Evolutionary conservation across 805 yeast species (phyloP), one percentile per base, ranked within the genome.

Genomic region (Lachancea kluyveri): DNA sequence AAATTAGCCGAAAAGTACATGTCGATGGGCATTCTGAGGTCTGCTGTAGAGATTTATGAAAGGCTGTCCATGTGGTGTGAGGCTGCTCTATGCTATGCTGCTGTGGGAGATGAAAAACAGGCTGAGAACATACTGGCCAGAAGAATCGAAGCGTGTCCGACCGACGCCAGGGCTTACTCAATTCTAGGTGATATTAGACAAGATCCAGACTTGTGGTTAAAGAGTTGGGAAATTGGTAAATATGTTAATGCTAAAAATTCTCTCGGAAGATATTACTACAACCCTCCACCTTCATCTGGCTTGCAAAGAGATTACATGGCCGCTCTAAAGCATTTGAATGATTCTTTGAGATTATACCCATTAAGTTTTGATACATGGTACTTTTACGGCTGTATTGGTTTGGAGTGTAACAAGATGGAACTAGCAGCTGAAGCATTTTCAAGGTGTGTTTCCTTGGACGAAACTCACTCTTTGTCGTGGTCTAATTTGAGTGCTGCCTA

Each of bases 371-470:
- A 81, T 12, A 81, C 90, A 21, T 87, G 97, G 95, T 90, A 78
- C 53, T 74, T 87, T 48, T 87, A 88, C 50, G 97, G 97, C 5
- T 85, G 95, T 52, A 65, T 88, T 34, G 95, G 94, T 0, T 63
- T 92, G 30, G 95, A 86, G 50, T 57, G 74, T 9, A 68, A 62
- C 6, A 75, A 79, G 44, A 83, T 70, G 61, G 81, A 77, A 15
- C 58, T 82, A 26, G 95, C 96, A 0, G 78, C 94, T 0, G 94
- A 84, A 51, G 96, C 96, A 0, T 88, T 92, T 53, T 79, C 95
- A 1, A 68, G 96, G 48, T 86, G 96, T 61, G 88, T 87, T 19
- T 66, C 94, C 0, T 54, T 88, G 22, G 95, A 87, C 53, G 94
- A 83, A 15, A 69, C 78, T 0, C 86, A 77, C 48, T 67, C 88